Evolutionary conservation across 768 basidiomycete species (phyloP).

Genomic region (Kwoniella mangroviensis): DNA sequence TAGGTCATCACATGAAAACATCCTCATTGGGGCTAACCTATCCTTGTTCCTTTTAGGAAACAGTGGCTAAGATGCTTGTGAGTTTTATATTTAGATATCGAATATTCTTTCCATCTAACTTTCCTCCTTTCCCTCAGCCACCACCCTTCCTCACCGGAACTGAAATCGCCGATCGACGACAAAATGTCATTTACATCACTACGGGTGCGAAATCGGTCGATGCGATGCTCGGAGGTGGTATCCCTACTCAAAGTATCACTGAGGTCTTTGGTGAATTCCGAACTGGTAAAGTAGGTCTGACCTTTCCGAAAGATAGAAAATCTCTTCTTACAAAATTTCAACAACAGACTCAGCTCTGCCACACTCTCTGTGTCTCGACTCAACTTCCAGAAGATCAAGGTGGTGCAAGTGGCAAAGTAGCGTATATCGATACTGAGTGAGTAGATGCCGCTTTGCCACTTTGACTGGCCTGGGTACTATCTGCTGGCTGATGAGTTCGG

Average conservation of each 20-base stretch:
- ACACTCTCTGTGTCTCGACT: slow-evolving; percentile 88
- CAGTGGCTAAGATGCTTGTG: slow-evolving; percentile 83
- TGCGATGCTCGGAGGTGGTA: slow-evolving; percentile 81
- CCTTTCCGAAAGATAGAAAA: not conserved
- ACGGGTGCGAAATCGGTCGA: slow-evolving; percentile 94
- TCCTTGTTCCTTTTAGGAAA: slow-evolving; percentile 67
- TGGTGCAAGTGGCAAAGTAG: slow-evolving; percentile 76
- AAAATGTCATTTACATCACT: slow-evolving; percentile 79
- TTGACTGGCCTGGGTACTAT: not conserved
- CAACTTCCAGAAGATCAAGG: slow-evolving; percentile 87
- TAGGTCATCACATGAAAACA: slow-evolving; percentile 42
- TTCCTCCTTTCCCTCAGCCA: slow-evolving; percentile 63
- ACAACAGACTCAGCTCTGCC: slow-evolving; percentile 81
- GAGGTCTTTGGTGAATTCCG: slow-evolving; percentile 98
- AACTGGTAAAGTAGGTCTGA: slow-evolving; percentile 67
- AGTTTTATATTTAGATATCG: slow-evolving; percentile 21
- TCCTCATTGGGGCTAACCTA: not conserved
- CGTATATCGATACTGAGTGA: slow-evolving; percentile 58
- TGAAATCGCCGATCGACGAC: slow-evolving; percentile 70
- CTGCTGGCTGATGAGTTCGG: not conserved
- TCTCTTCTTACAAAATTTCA: not conserved
- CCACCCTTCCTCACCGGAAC: slow-evolving; percentile 89
- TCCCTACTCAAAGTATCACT: slow-evolving; percentile 90
- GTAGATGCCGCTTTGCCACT: not conserved
- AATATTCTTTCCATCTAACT: not conserved